phyloP scores from a whole-genome alignment of 1,284 basidiomycete species.

The Leucoagaricus sp. region DNA sequence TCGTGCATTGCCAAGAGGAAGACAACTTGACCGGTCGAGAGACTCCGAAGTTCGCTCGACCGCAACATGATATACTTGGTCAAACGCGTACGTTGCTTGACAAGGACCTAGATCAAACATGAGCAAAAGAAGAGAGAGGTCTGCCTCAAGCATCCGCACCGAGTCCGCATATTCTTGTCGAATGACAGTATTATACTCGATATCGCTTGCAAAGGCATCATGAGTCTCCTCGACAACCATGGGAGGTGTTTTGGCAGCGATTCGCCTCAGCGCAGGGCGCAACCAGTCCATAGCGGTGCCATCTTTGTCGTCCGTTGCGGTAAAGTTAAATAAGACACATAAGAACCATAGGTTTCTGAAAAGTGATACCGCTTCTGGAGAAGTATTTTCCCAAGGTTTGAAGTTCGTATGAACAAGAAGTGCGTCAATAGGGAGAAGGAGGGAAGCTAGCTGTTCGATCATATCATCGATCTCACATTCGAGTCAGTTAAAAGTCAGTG shows the following conservation, averaged over 20 bases:
- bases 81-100: slow-evolving; percentile 67
- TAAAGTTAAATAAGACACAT: slow-evolving; percentile 84
- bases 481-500: background rate
- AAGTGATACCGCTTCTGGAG: slow-evolving; percentile 70
- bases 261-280: slow-evolving; percentile 73
- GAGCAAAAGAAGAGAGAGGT: background rate
- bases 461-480: slow-evolving; percentile 73
- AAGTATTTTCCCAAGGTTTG: slow-evolving; percentile 59
- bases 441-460: slow-evolving; percentile 82
- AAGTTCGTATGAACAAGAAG: slow-evolving; percentile 81
- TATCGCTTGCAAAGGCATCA: slow-evolving; percentile 86
- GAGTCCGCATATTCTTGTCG: slow-evolving; percentile 85
- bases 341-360: slow-evolving; percentile 98
- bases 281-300: slow-evolving; percentile 75
- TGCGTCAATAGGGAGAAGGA: slow-evolving; percentile 89
- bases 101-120: slow-evolving; percentile 54
- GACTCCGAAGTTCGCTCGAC: slow-evolving; percentile 70
- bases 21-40: slow-evolving; percentile 85
- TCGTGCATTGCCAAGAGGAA: slow-evolving; percentile 90
- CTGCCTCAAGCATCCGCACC: slow-evolving; percentile 42
- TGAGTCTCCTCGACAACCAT: slow-evolving; percentile 83
- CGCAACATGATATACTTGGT: slow-evolving; percentile 72
- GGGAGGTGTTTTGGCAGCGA: slow-evolving; percentile 87
- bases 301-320: slow-evolving; percentile 47
- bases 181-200: slow-evolving; percentile 94